Percentiles rank a stretch among this genome's conserved stretches.
These are phyloP conservation scores for Botrytis squamosa DNA, from an alignment of 2,329 filamentous ascomycete genomes.

Conservation along the genomic window DNA sequence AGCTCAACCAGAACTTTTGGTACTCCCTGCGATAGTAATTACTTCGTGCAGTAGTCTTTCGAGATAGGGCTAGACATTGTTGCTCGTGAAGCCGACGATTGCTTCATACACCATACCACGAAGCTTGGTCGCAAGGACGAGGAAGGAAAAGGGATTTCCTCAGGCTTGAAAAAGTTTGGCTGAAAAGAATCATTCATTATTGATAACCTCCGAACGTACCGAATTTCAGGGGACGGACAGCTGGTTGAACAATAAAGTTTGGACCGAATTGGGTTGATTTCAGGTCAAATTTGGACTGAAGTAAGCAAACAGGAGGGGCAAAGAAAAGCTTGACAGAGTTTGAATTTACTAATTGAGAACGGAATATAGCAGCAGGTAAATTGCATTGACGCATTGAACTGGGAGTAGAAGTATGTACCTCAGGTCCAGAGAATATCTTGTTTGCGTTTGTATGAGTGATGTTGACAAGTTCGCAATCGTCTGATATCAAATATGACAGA, in stretches of 20 bases:
- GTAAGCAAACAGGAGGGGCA: neutral
- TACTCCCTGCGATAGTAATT: neutral
- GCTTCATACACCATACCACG: neutral
- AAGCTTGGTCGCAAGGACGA: neutral
- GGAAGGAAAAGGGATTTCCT: neutral
- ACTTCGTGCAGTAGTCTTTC: neutral
- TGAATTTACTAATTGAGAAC: neutral
- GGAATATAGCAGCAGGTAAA: no score
- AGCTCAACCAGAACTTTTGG: neutral
- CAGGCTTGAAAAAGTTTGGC: neutral
- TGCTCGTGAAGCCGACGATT: neutral
- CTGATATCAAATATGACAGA: neutral
- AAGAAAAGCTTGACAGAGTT: neutral
- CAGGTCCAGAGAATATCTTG: neutral
- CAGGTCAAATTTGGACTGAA: neutral
- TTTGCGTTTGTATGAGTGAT: neutral
- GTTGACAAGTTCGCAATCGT: neutral
- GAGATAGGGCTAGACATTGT: neutral
- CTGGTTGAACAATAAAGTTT: neutral
- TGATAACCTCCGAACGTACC: neutral
- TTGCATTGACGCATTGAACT: neutral
- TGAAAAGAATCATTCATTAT: neutral
- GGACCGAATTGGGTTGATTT: neutral
- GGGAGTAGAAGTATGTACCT: neutral
- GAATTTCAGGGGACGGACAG: neutral